Conservation (phyloP, 2,329 filamentous ascomycete species). For the Diaporthe caulivora region DNA sequence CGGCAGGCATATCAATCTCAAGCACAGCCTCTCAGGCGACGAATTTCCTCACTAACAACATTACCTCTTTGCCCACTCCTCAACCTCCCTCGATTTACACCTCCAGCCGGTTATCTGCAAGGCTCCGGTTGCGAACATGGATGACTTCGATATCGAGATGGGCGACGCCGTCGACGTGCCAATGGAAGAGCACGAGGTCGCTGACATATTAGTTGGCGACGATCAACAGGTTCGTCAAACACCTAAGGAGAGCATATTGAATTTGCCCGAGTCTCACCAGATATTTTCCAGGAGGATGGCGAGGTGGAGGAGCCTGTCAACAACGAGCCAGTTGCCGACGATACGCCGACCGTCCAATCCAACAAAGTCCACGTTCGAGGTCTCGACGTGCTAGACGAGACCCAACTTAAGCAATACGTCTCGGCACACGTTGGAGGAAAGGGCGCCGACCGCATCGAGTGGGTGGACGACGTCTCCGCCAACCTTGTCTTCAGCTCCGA, state of each 20-base stretch:
- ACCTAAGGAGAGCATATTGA: too few species aligned
- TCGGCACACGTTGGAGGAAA: slow-evolving; percentile 72
- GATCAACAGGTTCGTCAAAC: slow-evolving; percentile 44
- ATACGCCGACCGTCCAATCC: slow-evolving; percentile 51
- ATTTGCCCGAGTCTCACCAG: slow-evolving; percentile 16
- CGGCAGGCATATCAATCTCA: background rate
- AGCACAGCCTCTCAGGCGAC: background rate
- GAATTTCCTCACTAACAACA: background rate
- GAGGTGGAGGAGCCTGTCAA: slow-evolving; percentile 53
- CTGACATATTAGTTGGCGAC: slow-evolving; percentile 48
- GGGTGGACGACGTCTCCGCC: slow-evolving; percentile 93
- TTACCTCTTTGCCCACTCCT: background rate
- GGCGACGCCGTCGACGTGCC: slow-evolving; percentile 66
- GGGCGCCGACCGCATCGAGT: slow-evolving; percentile 78
- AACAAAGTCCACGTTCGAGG: slow-evolving; percentile 88
- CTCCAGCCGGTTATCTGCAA: background rate
- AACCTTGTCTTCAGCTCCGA: slow-evolving; percentile 82
- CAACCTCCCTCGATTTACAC: background rate
- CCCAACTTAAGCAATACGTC: slow-evolving; percentile 83
- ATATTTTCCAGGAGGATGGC: slow-evolving; percentile 51
- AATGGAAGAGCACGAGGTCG: slow-evolving; percentile 48
- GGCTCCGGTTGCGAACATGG: slow-evolving; percentile 62
- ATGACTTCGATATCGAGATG: slow-evolving; percentile 77
- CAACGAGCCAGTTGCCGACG: slow-evolving; percentile 43
- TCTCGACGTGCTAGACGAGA: slow-evolving; percentile 83